Evolutionary conservation across 2,329 filamentous ascomycete genomes (phyloP), one percentile per base, ranked within the genome.

Genomic region (Fusarium caatingaense): DNA sequence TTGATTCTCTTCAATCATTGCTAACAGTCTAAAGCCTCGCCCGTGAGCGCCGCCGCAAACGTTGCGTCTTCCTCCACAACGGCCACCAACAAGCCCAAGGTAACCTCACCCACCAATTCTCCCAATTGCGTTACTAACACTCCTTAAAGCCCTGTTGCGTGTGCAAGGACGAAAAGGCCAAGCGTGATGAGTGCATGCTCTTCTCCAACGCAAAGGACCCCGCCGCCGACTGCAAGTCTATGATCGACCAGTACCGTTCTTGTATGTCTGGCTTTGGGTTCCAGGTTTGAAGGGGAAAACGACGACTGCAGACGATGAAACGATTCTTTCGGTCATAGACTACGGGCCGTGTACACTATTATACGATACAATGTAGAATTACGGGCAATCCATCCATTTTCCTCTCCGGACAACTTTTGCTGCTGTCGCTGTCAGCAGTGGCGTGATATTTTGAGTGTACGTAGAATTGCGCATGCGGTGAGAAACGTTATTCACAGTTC

Each of bases 171-270:
- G 94, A 99, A 81, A 99, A 99, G 82, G 86, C 93, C 41, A 88
- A 88, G 74, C 93, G 96, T 69, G 96, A 99, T 83, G 94, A 99
- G 83, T 99, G 96, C 86, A 98, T 99, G 95, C 92, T 99, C 60
- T 98, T 98, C 85, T 97, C 93, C 59, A 94, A 89, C 68, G 87
- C 92, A 66, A 87, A 91, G 77, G 92, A 98, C 78, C 93, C 96
- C 41, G 88, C 93, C 75, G 87, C 89, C 77, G 94, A 97, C 76
- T 99, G 96, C 86, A 87, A 90, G 80, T 87, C 90, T 53, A 87
- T 93, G 68, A 92, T 99, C 69, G 89, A 93, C 28, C 90, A 93
- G 78, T 99, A 99, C 84, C 91, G 90, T 83, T 89, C 83, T 73
- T 99, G 96, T 81, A 98, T 99, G 96, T 89, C 90, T 61, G 92